phyloP scores from a whole-genome alignment of 2,329 filamentous ascomycete species.

The Cladosporium sp. region DNA sequence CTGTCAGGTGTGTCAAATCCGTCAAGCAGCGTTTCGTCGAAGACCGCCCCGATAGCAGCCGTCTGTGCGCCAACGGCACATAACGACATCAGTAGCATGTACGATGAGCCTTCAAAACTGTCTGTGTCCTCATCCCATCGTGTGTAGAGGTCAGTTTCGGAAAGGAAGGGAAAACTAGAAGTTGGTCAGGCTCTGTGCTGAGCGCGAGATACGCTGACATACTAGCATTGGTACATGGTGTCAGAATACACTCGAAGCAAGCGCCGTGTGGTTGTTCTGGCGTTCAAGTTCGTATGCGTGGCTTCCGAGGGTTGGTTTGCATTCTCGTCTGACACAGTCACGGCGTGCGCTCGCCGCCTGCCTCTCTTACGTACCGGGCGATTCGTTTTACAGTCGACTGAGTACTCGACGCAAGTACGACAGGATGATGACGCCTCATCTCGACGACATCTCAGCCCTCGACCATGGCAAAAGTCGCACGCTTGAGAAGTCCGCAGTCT shows the following conservation, averaged over 20 bases:
- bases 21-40: background rate
- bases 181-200: background rate
- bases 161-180: background rate
- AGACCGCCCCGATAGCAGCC: background rate
- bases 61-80: background rate
- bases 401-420: background rate
- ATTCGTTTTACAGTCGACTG: background rate
- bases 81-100: background rate
- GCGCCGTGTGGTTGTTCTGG: background rate
- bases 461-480: background rate
- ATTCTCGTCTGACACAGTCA: background rate
- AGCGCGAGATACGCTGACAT: background rate
- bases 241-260: background rate
- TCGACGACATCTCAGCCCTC: background rate
- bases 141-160: background rate
- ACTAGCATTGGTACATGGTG: conserved; percentile 2
- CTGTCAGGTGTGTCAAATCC: background rate
- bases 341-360: background rate
- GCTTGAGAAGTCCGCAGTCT: background rate
- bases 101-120: background rate
- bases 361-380: background rate
- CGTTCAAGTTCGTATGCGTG: background rate
- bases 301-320: background rate
- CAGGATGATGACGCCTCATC: background rate
- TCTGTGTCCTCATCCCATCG: background rate